phyloP scores from a whole-genome alignment of 192 early-diverging fungal genomes.

The Mortierella alpina region DNA sequence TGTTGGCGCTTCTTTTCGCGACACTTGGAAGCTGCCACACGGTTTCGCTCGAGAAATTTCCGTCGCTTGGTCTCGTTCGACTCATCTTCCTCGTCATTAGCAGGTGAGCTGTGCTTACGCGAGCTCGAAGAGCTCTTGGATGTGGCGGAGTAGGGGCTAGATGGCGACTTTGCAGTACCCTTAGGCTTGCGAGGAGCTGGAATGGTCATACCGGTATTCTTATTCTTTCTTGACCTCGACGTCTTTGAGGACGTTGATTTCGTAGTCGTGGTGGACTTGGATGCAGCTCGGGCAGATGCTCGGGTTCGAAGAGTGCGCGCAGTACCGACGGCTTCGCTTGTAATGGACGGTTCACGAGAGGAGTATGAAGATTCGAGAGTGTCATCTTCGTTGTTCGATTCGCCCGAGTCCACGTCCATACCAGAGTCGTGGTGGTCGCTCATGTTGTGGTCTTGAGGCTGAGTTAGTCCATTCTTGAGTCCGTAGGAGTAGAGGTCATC shows the following conservation, averaged over 20 bases:
- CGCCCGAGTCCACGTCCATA: constrained; percentile 40
- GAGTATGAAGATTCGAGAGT: constrained; percentile 2
- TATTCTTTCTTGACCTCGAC: constrained; percentile 10
- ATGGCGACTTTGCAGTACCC: background rate
- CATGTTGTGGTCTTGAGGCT: constrained; percentile 20
- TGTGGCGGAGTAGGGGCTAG: background rate
- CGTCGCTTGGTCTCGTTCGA: constrained; percentile 47
- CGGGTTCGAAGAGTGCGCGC: constrained; percentile 4
- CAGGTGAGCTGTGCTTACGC: constrained; percentile 14
- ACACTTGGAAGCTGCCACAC: constrained; percentile 45
- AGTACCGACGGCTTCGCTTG: background rate
- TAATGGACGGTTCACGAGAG: constrained; percentile 21
- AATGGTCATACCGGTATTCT: background rate
- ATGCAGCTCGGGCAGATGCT: constrained; percentile 7
- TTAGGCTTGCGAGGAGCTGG: background rate
- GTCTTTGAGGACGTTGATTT: background rate
- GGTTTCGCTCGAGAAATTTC: constrained; percentile 53
- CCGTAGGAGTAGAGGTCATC: background rate
- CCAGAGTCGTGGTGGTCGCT: constrained; percentile 24
- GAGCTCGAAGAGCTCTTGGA: background rate
- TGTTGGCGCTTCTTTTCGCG: constrained; percentile 50
- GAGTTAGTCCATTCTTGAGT: background rate
- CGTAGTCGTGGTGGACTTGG: constrained; percentile 1
- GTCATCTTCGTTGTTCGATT: constrained; percentile 23
- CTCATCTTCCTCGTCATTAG: constrained; percentile 14